A percentile compares a stretch with the other conserved stretches of the same genome.
Evolutionary conservation across 306 rosid genomes (phyloP).

Genomic region (Rosa lucieae): DNA sequence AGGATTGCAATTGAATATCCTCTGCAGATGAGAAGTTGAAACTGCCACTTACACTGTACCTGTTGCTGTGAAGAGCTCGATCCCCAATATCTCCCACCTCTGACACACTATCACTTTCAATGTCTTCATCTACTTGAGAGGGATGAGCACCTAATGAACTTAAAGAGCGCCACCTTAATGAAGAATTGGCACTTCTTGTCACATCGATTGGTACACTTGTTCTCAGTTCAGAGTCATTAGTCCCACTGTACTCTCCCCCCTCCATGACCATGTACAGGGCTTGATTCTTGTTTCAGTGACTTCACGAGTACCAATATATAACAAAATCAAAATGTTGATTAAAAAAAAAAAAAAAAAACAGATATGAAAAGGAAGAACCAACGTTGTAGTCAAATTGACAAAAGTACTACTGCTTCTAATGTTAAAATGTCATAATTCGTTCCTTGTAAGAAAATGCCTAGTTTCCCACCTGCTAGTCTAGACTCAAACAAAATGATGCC

Average conservation of each 20-base stretch:
- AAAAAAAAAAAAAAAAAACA: background rate
- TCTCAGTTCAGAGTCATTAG: conserved; percentile 18
- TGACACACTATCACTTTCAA: conserved; percentile 54
- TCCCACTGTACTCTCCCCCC: conserved; percentile 27
- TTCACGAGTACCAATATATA: background rate
- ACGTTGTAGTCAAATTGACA: background rate
- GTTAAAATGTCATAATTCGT: background rate
- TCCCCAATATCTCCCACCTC: conserved; percentile 95
- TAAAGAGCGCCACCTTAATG: conserved; percentile 54
- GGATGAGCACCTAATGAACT: conserved; percentile 41
- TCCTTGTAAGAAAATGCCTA: background rate
- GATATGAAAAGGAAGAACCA: background rate
- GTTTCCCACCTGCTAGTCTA: background rate
- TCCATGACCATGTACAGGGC: conserved; percentile 16
- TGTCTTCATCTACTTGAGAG: conserved; percentile 35
- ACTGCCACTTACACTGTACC: conserved; percentile 49
- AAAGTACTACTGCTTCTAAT: background rate
- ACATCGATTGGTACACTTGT: conserved; percentile 51
- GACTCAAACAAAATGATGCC: background rate
- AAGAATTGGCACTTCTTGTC: conserved; percentile 50
- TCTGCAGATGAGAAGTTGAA: conserved; percentile 33
- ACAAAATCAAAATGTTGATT: conserved; percentile 8
- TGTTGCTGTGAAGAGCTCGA: conserved; percentile 59
- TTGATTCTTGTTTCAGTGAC: conserved; percentile 30
- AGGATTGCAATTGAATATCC: conserved; percentile 32